Evolutionary conservation across 2,329 filamentous ascomycete species (phyloP).

Genomic region (Immersiporthe knoxdaviesiana): DNA sequence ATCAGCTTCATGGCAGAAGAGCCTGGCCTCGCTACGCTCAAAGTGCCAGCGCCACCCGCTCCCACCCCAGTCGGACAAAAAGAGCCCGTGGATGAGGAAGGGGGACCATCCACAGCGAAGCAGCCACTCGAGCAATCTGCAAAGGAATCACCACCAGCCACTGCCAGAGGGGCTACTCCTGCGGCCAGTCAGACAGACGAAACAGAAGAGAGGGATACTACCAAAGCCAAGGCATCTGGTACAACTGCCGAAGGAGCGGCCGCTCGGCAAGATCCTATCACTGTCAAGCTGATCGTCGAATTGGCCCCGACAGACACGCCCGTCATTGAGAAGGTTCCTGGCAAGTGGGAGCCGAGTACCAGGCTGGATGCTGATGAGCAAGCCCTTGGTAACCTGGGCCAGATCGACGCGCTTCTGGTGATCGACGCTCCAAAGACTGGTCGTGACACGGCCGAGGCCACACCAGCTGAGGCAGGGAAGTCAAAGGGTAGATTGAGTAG

Average conservation of each 20-base stretch:
- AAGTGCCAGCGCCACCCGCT: not conserved
- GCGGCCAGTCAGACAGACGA: not conserved
- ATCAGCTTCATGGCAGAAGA: constrained; percentile 1
- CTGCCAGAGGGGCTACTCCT: not conserved
- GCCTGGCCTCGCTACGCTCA: not conserved
- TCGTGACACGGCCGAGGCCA: not conserved
- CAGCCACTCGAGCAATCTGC: not conserved
- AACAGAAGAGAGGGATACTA: not conserved
- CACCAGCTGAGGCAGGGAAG: constrained; percentile 1
- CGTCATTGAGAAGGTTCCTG: not conserved
- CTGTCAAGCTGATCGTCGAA: not conserved
- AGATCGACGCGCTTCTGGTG: not conserved
- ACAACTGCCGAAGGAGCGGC: not conserved
- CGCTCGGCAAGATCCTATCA: not conserved
- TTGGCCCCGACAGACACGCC: not conserved
- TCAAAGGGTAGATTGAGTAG: constrained; percentile 3
- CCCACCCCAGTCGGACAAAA: not conserved
- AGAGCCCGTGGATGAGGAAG: not conserved
- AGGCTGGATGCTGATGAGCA: constrained; percentile 7
- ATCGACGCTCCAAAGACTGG: not conserved
- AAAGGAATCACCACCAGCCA: not conserved
- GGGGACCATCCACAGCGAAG: not conserved
- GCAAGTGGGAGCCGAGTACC: not conserved
- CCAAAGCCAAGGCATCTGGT: not conserved
- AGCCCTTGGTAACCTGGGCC: too few species aligned